These are phyloP conservation scores for Esteya vermicola DNA, from an alignment of 2,329 filamentous ascomycete species.

Conservation along the genomic window DNA sequence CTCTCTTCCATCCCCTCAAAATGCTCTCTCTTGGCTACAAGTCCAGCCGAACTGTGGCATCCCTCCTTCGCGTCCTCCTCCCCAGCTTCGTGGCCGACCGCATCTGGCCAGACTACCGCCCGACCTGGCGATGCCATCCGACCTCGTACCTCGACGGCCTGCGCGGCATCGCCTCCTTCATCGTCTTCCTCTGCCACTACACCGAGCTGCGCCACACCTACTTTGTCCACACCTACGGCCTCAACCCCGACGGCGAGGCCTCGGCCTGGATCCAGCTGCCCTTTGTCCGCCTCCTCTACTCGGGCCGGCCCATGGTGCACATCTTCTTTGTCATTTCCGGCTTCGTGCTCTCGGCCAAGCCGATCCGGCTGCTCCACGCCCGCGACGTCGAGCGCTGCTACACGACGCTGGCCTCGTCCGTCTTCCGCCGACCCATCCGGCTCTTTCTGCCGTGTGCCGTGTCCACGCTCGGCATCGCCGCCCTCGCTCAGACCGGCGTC, in stretches of 20 bases:
- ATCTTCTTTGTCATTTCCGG: conserved; percentile 38
- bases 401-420: conserved; percentile 27
- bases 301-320: conserved; percentile 32
- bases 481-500: conserved; percentile 18
- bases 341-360: conserved; percentile 30
- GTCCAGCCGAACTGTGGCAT: neutral
- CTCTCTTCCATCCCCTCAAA: too few species aligned
- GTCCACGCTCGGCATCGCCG: conserved; percentile 24
- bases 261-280: conserved; percentile 27
- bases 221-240: conserved; percentile 20
- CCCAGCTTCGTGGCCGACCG: conserved; percentile 20
- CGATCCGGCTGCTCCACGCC: conserved; percentile 24
- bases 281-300: conserved; percentile 26
- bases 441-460: conserved; percentile 30
- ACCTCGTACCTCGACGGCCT: conserved; percentile 35
- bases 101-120: conserved; percentile 14
- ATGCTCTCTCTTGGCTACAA: too few species aligned
- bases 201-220: conserved; percentile 24
- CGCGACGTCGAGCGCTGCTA: conserved; percentile 22
- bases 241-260: conserved; percentile 15
- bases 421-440: conserved; percentile 30
- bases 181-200: conserved; percentile 34
- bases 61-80: conserved; percentile 10
- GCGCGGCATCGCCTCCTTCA: conserved; percentile 31
- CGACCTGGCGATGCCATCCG: conserved; percentile 18